Conservation (phyloP, 768 basidiomycete genomes). For the Coprinopsis marcescibilis region DNA sequence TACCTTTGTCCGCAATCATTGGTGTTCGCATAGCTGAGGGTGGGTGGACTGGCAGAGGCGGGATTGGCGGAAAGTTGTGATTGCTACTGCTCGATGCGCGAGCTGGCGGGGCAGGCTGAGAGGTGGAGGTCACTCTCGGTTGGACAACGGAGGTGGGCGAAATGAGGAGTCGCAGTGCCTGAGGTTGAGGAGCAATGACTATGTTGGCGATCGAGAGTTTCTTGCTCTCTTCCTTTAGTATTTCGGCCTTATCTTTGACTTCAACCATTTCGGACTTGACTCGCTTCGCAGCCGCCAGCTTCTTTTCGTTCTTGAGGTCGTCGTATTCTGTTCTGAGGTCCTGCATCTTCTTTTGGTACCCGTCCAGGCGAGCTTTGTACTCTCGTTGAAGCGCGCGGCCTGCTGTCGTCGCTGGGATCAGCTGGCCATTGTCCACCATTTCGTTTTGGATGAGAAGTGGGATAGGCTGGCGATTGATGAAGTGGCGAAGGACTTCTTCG, state of each 20-base stretch:
- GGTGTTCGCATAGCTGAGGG: conserved; percentile 1
- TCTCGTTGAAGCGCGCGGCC: conserved; percentile 10
- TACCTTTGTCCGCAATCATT: background rate
- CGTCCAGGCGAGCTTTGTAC: conserved; percentile 11
- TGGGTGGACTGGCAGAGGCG: background rate
- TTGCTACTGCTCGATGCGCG: background rate
- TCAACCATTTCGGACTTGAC: conserved; percentile 6
- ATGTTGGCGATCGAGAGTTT: conserved; percentile 1
- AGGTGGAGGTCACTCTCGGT: background rate
- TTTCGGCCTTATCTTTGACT: conserved; percentile 9
- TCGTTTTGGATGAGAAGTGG: conserved; percentile 12
- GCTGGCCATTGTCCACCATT: conserved; percentile 13
- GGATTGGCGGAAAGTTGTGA: background rate
- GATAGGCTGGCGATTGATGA: background rate
- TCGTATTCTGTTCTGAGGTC: conserved; percentile 1
- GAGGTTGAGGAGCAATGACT: background rate
- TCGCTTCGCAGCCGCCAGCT: background rate
- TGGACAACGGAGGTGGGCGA: conserved; percentile 1
- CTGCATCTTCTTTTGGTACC: conserved; percentile 9
- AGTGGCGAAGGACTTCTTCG: conserved; percentile 9
- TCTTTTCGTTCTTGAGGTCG: conserved; percentile 8
- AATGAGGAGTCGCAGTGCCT: conserved; percentile 4
- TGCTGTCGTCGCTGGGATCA: conserved; percentile 9
- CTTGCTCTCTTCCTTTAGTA: conserved; percentile 7
- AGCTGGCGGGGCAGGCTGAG: background rate